Conservation (phyloP, 2,329 filamentous ascomycete species). For the Elsinoe ampelina region DNA sequence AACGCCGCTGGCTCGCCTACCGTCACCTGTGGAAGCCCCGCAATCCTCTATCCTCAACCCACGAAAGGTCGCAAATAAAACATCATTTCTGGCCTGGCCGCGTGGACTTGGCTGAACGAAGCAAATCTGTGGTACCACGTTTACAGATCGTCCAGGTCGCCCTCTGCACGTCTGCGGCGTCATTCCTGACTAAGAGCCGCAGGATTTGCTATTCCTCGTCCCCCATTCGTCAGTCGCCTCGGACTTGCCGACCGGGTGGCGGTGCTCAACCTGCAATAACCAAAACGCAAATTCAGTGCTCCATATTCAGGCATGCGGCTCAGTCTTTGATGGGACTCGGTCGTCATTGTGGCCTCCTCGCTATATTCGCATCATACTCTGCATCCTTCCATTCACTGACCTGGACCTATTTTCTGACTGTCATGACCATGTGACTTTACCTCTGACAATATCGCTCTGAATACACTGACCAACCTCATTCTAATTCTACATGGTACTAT, state of each 20-base stretch:
- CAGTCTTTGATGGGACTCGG: background rate
- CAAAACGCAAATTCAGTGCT: background rate
- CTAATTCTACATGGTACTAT: background rate
- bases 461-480: too few relatives aligned
- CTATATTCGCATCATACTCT: background rate
- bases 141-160: background rate
- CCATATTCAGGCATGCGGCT: conserved; percentile 10
- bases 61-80: background rate
- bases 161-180: background rate
- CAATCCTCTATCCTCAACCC: conserved; percentile 1
- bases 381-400: background rate
- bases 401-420: background rate
- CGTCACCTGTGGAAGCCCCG: background rate
- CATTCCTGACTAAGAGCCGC: conserved; percentile 1
- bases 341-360: background rate
- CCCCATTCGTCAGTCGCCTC: conserved; percentile 5
- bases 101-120: background rate
- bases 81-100: background rate
- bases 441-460: background rate
- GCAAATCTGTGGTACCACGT: conserved; percentile 9
- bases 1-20: background rate
- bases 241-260: conserved; percentile 10
- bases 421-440: background rate
- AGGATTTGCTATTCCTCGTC: background rate
- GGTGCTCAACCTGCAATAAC: conserved; percentile 6